Conservation (phyloP, 495 filamentous ascomycete species). For the Aspergillus hancockii region DNA sequence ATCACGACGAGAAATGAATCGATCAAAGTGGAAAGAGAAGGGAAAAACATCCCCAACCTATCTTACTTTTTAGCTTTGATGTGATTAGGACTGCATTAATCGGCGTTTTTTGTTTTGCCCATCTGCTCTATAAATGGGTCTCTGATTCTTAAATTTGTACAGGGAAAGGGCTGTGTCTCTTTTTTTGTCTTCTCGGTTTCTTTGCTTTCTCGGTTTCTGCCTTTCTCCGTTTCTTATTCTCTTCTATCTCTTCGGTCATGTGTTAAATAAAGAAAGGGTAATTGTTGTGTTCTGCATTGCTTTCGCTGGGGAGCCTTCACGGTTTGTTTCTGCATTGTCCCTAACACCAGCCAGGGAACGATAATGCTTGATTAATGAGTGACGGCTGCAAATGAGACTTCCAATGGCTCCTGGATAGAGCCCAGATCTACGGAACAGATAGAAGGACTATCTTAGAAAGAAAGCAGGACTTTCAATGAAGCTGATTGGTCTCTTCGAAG, state of each 20-base stretch:
- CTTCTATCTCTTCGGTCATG: constrained; percentile 13
- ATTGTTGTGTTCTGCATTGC: background rate
- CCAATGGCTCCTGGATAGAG: background rate
- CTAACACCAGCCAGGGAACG: background rate
- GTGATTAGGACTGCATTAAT: constrained; percentile 24
- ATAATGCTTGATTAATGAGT: constrained; percentile 3
- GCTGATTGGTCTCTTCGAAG: constrained; percentile 1
- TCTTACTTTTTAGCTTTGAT: constrained; percentile 9
- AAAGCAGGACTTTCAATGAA: constrained; percentile 7
- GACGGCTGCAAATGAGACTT: constrained; percentile 4
- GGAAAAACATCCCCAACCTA: constrained; percentile 2
- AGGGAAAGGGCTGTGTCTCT: constrained; percentile 5
- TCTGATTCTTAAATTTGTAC: constrained; percentile 17
- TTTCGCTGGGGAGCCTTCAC: background rate
- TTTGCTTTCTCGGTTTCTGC: constrained; percentile 11
- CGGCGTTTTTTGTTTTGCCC: constrained; percentile 25
- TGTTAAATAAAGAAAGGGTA: constrained; percentile 11
- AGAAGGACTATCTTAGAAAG: constrained; percentile 3
- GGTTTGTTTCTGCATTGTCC: constrained; percentile 2
- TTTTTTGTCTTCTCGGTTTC: constrained; percentile 4
- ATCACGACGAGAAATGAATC: constrained; percentile 35
- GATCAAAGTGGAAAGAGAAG: constrained; percentile 15
- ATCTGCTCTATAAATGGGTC: constrained; percentile 18
- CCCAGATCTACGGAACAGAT: constrained; percentile 1
- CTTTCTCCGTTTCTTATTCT: constrained; percentile 1